A percentile compares a stretch with the other conserved stretches of the same genome.
Evolutionary conservation across 1,284 basidiomycete genomes (phyloP).

Genomic region (Omphalotus olearius): DNA sequence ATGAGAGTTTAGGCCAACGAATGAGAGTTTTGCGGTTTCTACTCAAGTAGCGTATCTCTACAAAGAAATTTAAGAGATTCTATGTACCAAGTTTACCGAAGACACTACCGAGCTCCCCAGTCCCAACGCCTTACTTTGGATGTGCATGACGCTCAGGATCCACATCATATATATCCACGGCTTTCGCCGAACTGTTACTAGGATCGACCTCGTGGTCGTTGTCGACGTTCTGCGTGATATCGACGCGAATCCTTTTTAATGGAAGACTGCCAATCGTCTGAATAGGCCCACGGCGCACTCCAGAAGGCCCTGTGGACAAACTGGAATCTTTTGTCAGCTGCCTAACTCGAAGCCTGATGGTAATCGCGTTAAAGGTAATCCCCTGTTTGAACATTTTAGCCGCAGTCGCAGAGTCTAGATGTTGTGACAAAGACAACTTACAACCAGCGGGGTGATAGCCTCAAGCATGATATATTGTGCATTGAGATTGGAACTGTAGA

Average conservation of each 20-base stretch:
- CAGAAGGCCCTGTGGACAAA: neutral
- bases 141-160: too few species aligned
- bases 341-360: slow-evolving; percentile 3
- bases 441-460: slow-evolving; percentile 5
- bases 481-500: slow-evolving; percentile 2
- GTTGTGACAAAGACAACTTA: neutral
- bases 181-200: too few species aligned
- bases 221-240: slow-evolving; percentile 1
- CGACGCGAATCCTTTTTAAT: slow-evolving; percentile 4
- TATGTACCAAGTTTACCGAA: too few species aligned
- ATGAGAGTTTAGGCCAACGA: too few species aligned
- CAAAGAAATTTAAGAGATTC: too few species aligned
- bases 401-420: too few species aligned
- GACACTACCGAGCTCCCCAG: too few species aligned
- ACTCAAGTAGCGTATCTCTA: too few species aligned
- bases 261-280: slow-evolving; percentile 11
- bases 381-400: neutral
- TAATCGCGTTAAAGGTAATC: slow-evolving; percentile 6
- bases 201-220: neutral
- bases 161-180: too few species aligned
- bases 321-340: neutral
- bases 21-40: too few species aligned
- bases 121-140: too few species aligned
- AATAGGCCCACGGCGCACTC: neutral
- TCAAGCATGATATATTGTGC: slow-evolving; percentile 8